These are phyloP conservation scores for Nakazawaea ishiwadae DNA, from an alignment of 805 yeast species.

Conservation along the genomic window DNA sequence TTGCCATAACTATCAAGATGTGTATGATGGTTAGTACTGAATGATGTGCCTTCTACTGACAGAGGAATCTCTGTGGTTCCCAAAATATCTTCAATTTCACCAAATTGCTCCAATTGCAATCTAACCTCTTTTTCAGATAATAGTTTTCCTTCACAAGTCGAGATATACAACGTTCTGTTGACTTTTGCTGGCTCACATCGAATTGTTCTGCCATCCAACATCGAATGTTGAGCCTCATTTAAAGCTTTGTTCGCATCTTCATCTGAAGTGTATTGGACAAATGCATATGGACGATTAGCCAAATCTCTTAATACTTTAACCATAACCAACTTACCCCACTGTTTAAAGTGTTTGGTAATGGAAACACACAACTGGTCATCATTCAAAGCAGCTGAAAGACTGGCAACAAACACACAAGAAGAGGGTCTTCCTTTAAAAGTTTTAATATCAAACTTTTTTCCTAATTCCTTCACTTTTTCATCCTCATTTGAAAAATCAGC, in stretches of 20 bases:
- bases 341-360: conserved; percentile 61
- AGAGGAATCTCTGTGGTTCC: conserved; percentile 25
- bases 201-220: conserved; percentile 67
- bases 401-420: conserved; percentile 87
- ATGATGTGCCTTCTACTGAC: not conserved
- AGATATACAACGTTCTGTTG: conserved; percentile 74
- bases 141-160: conserved; percentile 24
- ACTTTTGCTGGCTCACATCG: conserved; percentile 91
- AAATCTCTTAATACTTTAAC: conserved; percentile 85
- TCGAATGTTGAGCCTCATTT: conserved; percentile 60
- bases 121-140: conserved; percentile 28
- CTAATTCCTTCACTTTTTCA: conserved; percentile 12
- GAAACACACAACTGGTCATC: conserved; percentile 72
- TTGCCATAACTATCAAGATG: too few species aligned
- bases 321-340: conserved; percentile 66
- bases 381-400: conserved; percentile 56
- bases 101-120: conserved; percentile 45
- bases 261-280: conserved; percentile 78
- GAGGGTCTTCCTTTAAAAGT: conserved; percentile 61
- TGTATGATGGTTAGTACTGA: too few species aligned
- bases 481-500: not conserved
- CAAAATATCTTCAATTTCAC: conserved; percentile 70
- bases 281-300: conserved; percentile 83
- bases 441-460: conserved; percentile 15
- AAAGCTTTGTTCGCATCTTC: conserved; percentile 68